A percentile compares a stretch with the other conserved stretches of the same genome.
phyloP scores from a whole-genome alignment of 192 early-diverging fungal species.

The Rhizoclosmatium sp. region DNA sequence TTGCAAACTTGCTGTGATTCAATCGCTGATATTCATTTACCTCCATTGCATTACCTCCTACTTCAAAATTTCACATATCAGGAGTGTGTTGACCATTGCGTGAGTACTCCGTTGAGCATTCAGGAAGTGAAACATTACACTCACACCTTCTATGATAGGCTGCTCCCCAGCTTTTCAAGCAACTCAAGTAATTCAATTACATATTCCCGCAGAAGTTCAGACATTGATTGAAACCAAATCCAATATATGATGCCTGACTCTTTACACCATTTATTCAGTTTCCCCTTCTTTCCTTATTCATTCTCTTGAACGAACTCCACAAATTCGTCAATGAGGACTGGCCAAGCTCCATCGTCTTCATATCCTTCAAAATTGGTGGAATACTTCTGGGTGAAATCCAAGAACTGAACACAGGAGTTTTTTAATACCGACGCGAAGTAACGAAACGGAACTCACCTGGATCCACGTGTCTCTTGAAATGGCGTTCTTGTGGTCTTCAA shows the following conservation, averaged over 20 bases:
- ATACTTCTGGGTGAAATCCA: slow-evolving; percentile 74
- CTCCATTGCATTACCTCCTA: too few species aligned
- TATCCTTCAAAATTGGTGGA: slow-evolving; percentile 70
- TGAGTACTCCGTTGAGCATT: neutral
- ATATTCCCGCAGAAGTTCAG: too few species aligned
- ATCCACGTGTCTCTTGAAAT: slow-evolving; percentile 88
- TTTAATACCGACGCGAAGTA: neutral
- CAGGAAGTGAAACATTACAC: neutral
- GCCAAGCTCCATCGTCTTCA: slow-evolving; percentile 86
- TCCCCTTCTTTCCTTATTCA: neutral
- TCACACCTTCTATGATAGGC: neutral
- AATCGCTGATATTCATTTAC: too few species aligned
- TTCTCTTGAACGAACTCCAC: slow-evolving; percentile 50
- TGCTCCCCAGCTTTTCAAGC: slow-evolving; percentile 31
- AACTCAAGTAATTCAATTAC: slow-evolving; percentile 17
- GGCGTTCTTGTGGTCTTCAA: slow-evolving; percentile 75
- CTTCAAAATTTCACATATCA: neutral
- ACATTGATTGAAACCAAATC: too few species aligned
- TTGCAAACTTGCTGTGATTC: too few species aligned
- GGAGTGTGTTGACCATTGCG: slow-evolving; percentile 43
- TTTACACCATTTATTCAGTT: neutral
- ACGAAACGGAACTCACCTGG: slow-evolving; percentile 53
- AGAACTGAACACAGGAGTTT: slow-evolving; percentile 60
- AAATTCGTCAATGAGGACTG: slow-evolving; percentile 81
- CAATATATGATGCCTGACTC: too few species aligned